Evolutionary conservation across 164 flowering plant genomes (phyloP).

Genomic region (Macadamia integrifolia): DNA sequence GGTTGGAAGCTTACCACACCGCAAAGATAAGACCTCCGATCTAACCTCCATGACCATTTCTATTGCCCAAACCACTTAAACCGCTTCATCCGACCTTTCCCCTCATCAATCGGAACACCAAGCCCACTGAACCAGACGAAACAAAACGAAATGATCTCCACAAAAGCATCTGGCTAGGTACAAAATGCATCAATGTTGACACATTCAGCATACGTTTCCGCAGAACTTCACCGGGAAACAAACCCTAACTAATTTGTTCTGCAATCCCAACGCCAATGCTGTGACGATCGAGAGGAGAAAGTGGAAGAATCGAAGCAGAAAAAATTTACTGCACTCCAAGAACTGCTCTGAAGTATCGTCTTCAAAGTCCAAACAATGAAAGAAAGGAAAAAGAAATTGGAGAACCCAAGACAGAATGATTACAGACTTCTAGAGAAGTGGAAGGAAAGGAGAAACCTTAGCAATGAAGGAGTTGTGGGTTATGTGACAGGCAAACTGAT

Average conservation of each 20-base stretch:
- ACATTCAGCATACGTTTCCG: too few species aligned
- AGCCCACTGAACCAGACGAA: background rate
- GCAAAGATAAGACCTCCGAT: slow-evolving; percentile 44
- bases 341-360: background rate
- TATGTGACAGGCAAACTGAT: background rate
- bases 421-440: too few species aligned
- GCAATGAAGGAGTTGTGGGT: background rate
- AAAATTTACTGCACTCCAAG: background rate
- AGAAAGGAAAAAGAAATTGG: background rate
- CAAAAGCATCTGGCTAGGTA: too few species aligned
- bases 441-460: background rate
- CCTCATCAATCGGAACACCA: background rate
- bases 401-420: background rate
- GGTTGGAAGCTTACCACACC: slow-evolving; percentile 35
- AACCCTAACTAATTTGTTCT: background rate
- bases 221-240: too few species aligned
- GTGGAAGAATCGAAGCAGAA: background rate
- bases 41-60: slow-evolving; percentile 55
- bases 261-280: background rate
- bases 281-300: background rate
- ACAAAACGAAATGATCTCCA: background rate
- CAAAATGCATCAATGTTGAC: too few species aligned
- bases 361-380: too few species aligned
- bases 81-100: slow-evolving; percentile 29
- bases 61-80: slow-evolving; percentile 30